These are phyloP conservation scores for Jacaranda mimosifolia DNA, from an alignment of 257 asterid species.

Conservation along the genomic window DNA sequence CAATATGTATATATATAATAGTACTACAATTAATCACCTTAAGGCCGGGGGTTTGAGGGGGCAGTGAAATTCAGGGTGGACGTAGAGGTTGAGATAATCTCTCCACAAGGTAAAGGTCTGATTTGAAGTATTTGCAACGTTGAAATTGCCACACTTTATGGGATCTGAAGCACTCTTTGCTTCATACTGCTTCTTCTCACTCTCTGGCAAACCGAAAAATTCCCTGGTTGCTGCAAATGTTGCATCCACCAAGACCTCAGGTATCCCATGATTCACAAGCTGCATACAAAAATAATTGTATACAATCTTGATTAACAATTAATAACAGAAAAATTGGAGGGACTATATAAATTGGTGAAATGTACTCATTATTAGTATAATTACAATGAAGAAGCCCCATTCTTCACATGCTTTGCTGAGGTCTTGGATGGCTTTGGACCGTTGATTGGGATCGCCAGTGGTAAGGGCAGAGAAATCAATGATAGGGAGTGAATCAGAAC, in stretches of 20 bases:
- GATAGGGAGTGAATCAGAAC: constrained; percentile 35
- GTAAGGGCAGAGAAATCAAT: constrained; percentile 38
- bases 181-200: constrained; percentile 42
- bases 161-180: constrained; percentile 49
- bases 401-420: constrained; percentile 39
- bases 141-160: constrained; percentile 41
- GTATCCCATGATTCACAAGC: constrained; percentile 60
- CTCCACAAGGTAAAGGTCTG: constrained; percentile 53
- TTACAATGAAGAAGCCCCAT: constrained; percentile 47
- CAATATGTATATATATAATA: too few relatives aligned
- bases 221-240: constrained; percentile 32
- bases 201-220: constrained; percentile 45
- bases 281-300: constrained; percentile 23
- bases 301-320: too few relatives aligned
- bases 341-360: too few relatives aligned
- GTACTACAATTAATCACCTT: constrained; percentile 29
- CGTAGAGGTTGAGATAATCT: constrained; percentile 52
- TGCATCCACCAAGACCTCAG: constrained; percentile 38
- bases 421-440: constrained; percentile 32
- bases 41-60: constrained; percentile 45
- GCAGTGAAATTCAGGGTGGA: constrained; percentile 58
- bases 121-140: constrained; percentile 32
- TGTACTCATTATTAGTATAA: too few relatives aligned
- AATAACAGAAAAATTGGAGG: too few relatives aligned
- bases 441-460: constrained; percentile 27